Base-by-base conservation (phyloP, 1,139 yeast species). In the Saccharomyces uvarum region DNA sequence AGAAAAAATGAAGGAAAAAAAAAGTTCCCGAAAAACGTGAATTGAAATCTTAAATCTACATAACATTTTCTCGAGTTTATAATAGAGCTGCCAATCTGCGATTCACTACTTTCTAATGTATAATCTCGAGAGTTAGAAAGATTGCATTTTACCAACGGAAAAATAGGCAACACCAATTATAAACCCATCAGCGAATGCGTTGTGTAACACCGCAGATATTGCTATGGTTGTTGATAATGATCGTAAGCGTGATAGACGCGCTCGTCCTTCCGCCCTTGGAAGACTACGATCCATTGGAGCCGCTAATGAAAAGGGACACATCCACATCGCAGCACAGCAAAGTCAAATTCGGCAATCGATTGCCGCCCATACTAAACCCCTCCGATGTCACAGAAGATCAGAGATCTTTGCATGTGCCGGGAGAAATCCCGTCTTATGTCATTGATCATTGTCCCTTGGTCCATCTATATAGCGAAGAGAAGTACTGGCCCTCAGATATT, bases 401-500 rank as follows among this genome's bases (percentile, higher is more conserved):
- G 21, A 57, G 57, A 42, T 59, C 59, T 31, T 33, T 60, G 50
- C 47, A 48, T 28, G 38, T 48, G 6, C 56, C 52, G 21, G 59
- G 89, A 0, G 83, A 80, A 55, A 77, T 90, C 7, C 97, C 97
- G 0, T 72, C 72, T 11, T 90, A 83, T 68, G 86, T 86, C 1
- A 63, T 81, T 1, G 83, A 84, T 49, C 79, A 81, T 67, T 82
- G 91, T 2, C 97, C 97, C 0, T 72, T 83, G 54, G 91, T 90
- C 1, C 88, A 87, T 66, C 74, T 90, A 26, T 90, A 90, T 73
- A 83, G 95, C 0, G 97, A 90, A 66, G 97, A 90, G 64, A 73
- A 77, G 55, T 90, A 89, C 67, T 73, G 85, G 56, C 97, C 97
- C 0, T 88, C 88, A 62, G 93, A 88, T 63, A 77, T 89, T 51